phyloP scores from a whole-genome alignment of 352 stramenopile genomes.

The Globisporangium splendens region DNA sequence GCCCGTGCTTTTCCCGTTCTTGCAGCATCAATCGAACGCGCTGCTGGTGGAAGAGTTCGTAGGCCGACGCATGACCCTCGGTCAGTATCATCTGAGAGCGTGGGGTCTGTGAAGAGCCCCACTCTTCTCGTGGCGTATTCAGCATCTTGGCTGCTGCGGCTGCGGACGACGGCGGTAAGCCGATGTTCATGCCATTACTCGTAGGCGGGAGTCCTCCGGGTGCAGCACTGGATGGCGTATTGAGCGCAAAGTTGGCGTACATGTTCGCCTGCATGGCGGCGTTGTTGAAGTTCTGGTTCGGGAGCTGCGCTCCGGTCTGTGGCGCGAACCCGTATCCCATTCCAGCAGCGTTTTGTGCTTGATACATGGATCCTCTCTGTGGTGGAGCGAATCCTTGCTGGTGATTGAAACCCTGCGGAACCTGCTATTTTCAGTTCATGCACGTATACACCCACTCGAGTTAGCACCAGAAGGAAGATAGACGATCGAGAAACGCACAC shows the following conservation, averaged over 20 bases:
- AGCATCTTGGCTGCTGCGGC: conserved; percentile 40
- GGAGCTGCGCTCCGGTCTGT: conserved; percentile 6
- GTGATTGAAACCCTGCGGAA: conserved; percentile 9
- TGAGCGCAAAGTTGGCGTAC: conserved; percentile 15
- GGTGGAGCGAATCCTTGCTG: conserved; percentile 2
- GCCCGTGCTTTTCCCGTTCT: conserved; percentile 75
- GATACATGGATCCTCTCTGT: conserved; percentile 12
- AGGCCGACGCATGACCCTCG: conserved; percentile 75
- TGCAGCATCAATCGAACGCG: conserved; percentile 80
- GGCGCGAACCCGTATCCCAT: conserved; percentile 3
- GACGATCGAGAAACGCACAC: not conserved
- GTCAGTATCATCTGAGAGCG: conserved; percentile 81
- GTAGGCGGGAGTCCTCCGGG: not conserved
- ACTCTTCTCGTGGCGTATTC: conserved; percentile 80
- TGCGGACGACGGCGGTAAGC: conserved; percentile 36
- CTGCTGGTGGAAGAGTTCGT: conserved; percentile 87
- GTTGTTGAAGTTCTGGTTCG: conserved; percentile 32
- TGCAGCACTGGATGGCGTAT: conserved; percentile 4
- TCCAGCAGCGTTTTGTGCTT: not conserved
- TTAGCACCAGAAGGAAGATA: no score
- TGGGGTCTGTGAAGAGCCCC: conserved; percentile 82
- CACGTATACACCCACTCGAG: not conserved
- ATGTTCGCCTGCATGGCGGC: conserved; percentile 13
- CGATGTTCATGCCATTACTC: conserved; percentile 17
- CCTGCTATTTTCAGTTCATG: not conserved